Evolutionary conservation across 2,329 filamentous ascomycete genomes (phyloP).

Genomic region (Karstenula rhodostoma): DNA sequence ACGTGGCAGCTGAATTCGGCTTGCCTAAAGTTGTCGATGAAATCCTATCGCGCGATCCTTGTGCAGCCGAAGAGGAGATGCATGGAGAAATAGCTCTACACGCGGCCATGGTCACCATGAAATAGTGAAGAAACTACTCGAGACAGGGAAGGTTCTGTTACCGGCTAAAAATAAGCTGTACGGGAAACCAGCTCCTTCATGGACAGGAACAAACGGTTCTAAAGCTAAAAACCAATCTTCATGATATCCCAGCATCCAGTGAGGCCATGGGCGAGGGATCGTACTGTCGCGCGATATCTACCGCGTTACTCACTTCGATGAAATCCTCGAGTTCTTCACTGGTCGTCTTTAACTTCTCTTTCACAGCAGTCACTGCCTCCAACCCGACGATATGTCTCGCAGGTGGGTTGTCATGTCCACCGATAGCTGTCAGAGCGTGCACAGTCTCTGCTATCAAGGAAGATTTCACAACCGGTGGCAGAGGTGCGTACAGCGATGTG

Average conservation of each 20-base stretch:
- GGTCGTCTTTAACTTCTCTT: constrained; percentile 95
- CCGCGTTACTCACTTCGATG: constrained; percentile 84
- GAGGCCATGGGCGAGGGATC: constrained; percentile 17
- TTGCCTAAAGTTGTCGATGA: background rate
- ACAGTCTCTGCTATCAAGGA: constrained; percentile 86
- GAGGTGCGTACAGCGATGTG: constrained; percentile 75
- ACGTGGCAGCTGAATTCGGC: constrained; percentile 7
- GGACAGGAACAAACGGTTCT: background rate
- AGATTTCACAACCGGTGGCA: constrained; percentile 72
- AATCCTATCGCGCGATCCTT: background rate
- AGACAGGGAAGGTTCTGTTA: constrained; percentile 1
- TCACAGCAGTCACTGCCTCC: constrained; percentile 86
- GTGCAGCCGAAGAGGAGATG: background rate
- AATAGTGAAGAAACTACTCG: constrained; percentile 3
- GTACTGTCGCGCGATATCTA: constrained; percentile 69
- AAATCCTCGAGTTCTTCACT: constrained; percentile 97
- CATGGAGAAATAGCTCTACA: constrained; percentile 10
- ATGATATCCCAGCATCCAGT: background rate
- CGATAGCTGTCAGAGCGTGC: constrained; percentile 88
- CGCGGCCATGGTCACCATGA: constrained; percentile 8
- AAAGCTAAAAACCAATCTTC: background rate
- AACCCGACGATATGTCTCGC: constrained; percentile 92
- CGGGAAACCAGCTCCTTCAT: background rate
- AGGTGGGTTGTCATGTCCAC: constrained; percentile 94
- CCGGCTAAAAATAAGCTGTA: background rate